Evolutionary conservation across 208 protist species (phyloP).

Genomic region (Herpetomonas samuelpessoai): DNA sequence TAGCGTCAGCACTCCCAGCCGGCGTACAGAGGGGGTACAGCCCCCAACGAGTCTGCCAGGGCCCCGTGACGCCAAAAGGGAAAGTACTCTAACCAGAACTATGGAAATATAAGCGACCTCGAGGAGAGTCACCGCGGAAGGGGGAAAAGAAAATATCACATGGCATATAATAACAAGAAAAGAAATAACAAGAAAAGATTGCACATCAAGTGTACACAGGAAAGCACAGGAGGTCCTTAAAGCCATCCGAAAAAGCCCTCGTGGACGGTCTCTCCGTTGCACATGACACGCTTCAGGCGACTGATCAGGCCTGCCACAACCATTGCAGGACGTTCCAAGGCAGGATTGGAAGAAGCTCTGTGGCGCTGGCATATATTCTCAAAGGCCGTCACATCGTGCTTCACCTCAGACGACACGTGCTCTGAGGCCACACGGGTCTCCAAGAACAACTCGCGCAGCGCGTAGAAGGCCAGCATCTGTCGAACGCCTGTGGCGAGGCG

Average conservation of each 20-base stretch:
- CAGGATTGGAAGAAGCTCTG: neutral
- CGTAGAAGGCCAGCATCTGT: neutral
- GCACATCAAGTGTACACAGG: neutral
- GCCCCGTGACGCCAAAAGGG: too few relatives aligned
- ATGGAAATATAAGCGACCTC: too few relatives aligned
- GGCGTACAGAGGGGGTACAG: too few relatives aligned
- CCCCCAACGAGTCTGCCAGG: too few relatives aligned
- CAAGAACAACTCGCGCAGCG: neutral
- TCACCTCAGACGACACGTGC: neutral
- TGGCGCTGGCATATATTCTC: too few relatives aligned
- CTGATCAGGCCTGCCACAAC: neutral
- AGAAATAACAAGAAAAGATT: neutral
- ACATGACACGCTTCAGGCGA: neutral
- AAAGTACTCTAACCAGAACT: too few relatives aligned
- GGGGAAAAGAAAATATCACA: conserved; percentile 1
- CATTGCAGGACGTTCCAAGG: neutral
- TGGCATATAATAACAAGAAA: neutral
- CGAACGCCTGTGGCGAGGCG: neutral
- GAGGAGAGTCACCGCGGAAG: neutral
- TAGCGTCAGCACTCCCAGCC: too few relatives aligned
- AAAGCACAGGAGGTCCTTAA: neutral
- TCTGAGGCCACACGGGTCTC: neutral
- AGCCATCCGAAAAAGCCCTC: conserved; percentile 1
- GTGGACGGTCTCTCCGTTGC: neutral
- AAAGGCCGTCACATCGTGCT: neutral